A percentile compares a stretch with the other conserved stretches of the same genome.
Evolutionary conservation across 805 yeast species (phyloP).

Genomic region (Yarrowia sp.): DNA sequence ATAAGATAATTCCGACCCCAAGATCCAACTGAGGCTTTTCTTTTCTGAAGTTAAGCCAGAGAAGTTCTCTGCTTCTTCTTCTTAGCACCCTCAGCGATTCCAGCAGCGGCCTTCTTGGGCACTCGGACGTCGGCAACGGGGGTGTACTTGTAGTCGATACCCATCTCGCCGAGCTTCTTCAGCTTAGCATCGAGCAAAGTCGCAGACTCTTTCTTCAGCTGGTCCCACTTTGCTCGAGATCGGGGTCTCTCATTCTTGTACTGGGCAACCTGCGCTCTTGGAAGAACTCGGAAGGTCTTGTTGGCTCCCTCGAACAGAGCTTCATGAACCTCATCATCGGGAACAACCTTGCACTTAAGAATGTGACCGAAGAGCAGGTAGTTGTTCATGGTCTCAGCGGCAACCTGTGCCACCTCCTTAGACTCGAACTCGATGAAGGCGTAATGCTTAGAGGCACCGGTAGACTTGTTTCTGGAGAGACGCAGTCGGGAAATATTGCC

Average conservation of each 20-base stretch:
- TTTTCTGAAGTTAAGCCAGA: background rate
- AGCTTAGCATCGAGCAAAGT: constrained; percentile 45
- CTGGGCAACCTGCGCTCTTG: constrained; percentile 55
- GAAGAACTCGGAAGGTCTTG: constrained; percentile 53
- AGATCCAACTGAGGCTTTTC: background rate
- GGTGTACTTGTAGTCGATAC: constrained; percentile 49
- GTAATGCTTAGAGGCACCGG: constrained; percentile 88
- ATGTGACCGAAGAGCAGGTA: constrained; percentile 85
- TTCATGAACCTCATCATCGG: constrained; percentile 40
- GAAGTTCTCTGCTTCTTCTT: constrained; percentile 28
- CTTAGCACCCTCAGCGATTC: constrained; percentile 24
- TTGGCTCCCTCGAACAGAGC: constrained; percentile 59
- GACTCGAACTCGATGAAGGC: constrained; percentile 83
- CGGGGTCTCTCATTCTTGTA: constrained; percentile 56
- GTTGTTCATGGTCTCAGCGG: constrained; percentile 94
- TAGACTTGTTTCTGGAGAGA: constrained; percentile 81
- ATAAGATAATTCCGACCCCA: constrained; percentile 20
- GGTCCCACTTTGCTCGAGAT: constrained; percentile 54
- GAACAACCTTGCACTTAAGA: constrained; percentile 63
- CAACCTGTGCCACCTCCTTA: constrained; percentile 74
- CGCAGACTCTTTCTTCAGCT: constrained; percentile 48
- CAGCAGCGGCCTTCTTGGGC: constrained; percentile 25
- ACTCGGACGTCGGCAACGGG: constrained; percentile 16
- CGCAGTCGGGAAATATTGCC: constrained; percentile 78
- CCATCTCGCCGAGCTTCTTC: constrained; percentile 50